Evolutionary conservation across 768 basidiomycete species (phyloP).

Genomic region (Boletellus emodensis): DNA sequence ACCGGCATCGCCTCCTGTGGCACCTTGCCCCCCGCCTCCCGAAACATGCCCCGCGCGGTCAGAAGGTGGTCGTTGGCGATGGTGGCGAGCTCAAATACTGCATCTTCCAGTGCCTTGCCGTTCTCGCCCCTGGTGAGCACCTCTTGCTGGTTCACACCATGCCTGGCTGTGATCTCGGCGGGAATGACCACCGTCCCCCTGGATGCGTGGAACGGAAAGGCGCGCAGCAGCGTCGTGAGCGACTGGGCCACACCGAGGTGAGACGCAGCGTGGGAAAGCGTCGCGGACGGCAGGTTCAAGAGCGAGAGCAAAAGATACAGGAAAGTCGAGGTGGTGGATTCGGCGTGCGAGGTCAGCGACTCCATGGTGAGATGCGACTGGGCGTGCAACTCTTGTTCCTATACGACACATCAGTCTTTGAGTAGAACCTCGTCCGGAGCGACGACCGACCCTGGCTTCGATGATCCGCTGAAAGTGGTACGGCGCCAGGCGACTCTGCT

Average conservation of each 20-base stretch:
- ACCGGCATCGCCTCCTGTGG: slow-evolving; percentile 62
- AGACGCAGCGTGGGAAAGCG: slow-evolving; percentile 71
- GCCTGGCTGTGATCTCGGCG: slow-evolving; percentile 74
- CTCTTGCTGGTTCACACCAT: slow-evolving; percentile 76
- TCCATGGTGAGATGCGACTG: slow-evolving; percentile 65
- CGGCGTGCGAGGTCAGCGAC: slow-evolving; percentile 67
- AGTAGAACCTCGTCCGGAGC: background rate
- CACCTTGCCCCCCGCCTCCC: slow-evolving; percentile 48
- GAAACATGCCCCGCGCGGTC: slow-evolving; percentile 69
- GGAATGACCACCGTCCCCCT: slow-evolving; percentile 73
- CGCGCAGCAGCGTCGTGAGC: slow-evolving; percentile 66
- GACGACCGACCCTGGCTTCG: slow-evolving; percentile 67
- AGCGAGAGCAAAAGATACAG: slow-evolving; percentile 74
- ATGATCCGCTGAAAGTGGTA: slow-evolving; percentile 83
- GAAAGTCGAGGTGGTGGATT: slow-evolving; percentile 75
- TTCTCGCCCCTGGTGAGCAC: slow-evolving; percentile 56
- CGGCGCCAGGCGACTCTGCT: slow-evolving; percentile 47
- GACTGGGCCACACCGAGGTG: slow-evolving; percentile 78
- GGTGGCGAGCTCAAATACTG: slow-evolving; percentile 80
- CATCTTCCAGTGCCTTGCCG: slow-evolving; percentile 65
- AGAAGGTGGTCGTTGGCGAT: slow-evolving; percentile 75
- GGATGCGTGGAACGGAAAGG: slow-evolving; percentile 71
- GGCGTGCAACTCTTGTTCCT: slow-evolving; percentile 66
- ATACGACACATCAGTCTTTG: slow-evolving; percentile 19
- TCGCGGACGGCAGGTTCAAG: slow-evolving; percentile 51